These are phyloP conservation scores for Arabidopsis hybrid DNA, from an alignment of 441 rosid genomes.

Conservation along the genomic window DNA sequence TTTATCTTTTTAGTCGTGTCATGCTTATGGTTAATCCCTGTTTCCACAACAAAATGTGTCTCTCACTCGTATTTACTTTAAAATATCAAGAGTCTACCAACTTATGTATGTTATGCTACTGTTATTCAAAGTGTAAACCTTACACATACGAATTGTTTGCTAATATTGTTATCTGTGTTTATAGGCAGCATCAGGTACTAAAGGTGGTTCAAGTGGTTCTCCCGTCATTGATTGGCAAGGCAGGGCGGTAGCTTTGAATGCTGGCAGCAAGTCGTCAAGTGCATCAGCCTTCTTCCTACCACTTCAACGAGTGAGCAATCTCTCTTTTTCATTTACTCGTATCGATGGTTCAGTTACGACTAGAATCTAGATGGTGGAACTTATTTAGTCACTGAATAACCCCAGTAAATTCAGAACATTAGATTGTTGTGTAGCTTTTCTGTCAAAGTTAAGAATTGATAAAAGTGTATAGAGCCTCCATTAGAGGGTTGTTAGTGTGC, in stretches of 20 bases:
- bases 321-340: conserved; percentile 27
- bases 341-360: conserved; percentile 19
- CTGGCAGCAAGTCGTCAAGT: conserved; percentile 89
- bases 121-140: conserved; percentile 3
- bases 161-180: conserved; percentile 31
- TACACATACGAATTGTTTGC: conserved; percentile 11
- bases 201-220: conserved; percentile 99
- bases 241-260: conserved; percentile 96
- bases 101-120: conserved; percentile 15
- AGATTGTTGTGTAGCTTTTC: conserved; percentile 13
- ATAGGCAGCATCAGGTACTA: conserved; percentile 98
- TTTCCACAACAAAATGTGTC: conserved; percentile 5
- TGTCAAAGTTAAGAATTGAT: not conserved
- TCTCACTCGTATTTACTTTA: not conserved
- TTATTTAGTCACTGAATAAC: conserved; percentile 10
- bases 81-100: conserved; percentile 4
- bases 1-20: conserved; percentile 11
- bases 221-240: conserved; percentile 98
- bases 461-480: conserved; percentile 9
- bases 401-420: not conserved
- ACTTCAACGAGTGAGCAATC: conserved; percentile 71
- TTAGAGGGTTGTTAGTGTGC: conserved; percentile 16
- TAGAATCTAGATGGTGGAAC: conserved; percentile 12
- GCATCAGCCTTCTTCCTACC: conserved; percentile 95
- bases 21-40: conserved; percentile 14